These are phyloP conservation scores for Kodamaea nitidulidarum DNA, from an alignment of 805 yeast species.

Conservation along the genomic window DNA sequence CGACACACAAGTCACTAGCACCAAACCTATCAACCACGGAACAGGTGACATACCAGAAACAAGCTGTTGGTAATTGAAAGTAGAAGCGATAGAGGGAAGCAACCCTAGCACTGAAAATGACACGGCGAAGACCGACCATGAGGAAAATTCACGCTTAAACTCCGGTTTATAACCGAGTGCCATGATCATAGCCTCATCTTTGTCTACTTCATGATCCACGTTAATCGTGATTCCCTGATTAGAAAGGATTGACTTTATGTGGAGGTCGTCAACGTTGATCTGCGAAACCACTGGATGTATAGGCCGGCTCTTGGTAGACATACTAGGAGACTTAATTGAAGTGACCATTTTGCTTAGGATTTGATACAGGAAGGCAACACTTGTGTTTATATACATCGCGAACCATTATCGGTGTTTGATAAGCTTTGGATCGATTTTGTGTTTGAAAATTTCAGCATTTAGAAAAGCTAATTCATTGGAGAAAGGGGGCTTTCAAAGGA, in stretches of 20 bases:
- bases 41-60: conserved; percentile 62
- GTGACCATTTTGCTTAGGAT: neutral
- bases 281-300: conserved; percentile 17
- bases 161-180: conserved; percentile 65
- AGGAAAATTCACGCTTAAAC: conserved; percentile 53
- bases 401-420: too few relatives aligned
- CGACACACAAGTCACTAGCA: conserved; percentile 56
- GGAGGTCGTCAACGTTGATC: conserved; percentile 34
- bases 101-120: conserved; percentile 63
- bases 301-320: neutral
- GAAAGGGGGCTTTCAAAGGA: too few relatives aligned
- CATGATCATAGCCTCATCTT: conserved; percentile 51
- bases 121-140: conserved; percentile 57
- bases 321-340: conserved; percentile 1
- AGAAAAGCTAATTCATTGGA: too few relatives aligned
- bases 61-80: conserved; percentile 56
- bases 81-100: conserved; percentile 61
- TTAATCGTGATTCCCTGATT: conserved; percentile 34
- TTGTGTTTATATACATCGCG: too few relatives aligned
- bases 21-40: conserved; percentile 55
- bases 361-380: too few relatives aligned
- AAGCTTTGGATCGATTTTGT: too few relatives aligned
- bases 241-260: conserved; percentile 37
- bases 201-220: conserved; percentile 45
- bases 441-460: too few relatives aligned